A percentile compares a stretch with the other conserved stretches of the same genome.
Conservation (phyloP, 2,329 filamentous ascomycete genomes). For the Pseudocercospora vitis region DNA sequence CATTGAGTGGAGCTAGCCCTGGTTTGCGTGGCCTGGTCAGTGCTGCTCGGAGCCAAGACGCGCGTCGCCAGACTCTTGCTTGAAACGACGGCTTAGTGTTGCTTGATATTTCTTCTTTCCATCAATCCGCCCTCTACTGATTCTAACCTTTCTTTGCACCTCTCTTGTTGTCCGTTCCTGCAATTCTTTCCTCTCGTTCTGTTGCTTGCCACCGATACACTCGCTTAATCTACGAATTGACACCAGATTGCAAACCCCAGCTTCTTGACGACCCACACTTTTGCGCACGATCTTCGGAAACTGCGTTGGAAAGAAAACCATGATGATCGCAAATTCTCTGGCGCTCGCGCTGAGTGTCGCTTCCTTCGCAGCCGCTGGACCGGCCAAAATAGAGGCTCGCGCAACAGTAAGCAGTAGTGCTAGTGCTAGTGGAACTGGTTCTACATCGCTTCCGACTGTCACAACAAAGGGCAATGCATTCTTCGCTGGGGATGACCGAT, state of each 20-base stretch:
- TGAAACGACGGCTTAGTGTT: slow-evolving; percentile 11
- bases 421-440: slow-evolving; percentile 42
- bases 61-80: slow-evolving; percentile 9
- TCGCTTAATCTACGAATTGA: slow-evolving; percentile 6
- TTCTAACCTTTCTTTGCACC: background rate
- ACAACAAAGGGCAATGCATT: slow-evolving; percentile 65
- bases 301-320: background rate
- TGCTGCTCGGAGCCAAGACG: slow-evolving; percentile 3
- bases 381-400: slow-evolving; percentile 37
- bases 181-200: slow-evolving; percentile 8
- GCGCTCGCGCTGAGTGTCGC: slow-evolving; percentile 46
- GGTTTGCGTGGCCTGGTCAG: slow-evolving; percentile 1
- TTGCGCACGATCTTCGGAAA: background rate
- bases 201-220: background rate
- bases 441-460: slow-evolving; percentile 52
- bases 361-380: slow-evolving; percentile 45
- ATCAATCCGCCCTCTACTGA: background rate
- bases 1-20: too few relatives aligned
- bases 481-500: slow-evolving; percentile 60
- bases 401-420: slow-evolving; percentile 18
- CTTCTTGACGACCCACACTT: slow-evolving; percentile 1
- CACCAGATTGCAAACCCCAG: background rate
- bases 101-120: slow-evolving; percentile 10
- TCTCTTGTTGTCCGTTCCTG: background rate
- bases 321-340: slow-evolving; percentile 17